These are phyloP conservation scores for Nitzschia sp. DNA, from an alignment of 108 stramenopile genomes.

Conservation along the genomic window DNA sequence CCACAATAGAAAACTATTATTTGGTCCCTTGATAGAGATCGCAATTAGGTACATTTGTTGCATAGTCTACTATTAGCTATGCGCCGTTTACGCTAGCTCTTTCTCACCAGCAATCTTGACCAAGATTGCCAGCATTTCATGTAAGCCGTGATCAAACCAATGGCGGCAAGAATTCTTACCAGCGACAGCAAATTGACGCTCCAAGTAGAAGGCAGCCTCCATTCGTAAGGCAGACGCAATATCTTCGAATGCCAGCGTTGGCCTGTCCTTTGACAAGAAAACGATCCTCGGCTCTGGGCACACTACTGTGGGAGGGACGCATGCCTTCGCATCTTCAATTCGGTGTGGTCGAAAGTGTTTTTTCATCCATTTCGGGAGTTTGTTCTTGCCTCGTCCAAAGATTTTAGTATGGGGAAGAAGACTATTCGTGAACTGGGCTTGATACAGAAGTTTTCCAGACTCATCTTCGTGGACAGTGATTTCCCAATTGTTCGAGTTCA, in stretches of 20 bases:
- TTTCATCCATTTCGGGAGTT: slow-evolving; percentile 42
- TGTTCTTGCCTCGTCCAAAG: slow-evolving; percentile 22
- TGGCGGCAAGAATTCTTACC: slow-evolving; percentile 2
- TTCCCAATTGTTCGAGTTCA: slow-evolving; percentile 5
- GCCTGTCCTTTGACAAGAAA: not conserved
- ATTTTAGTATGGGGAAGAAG: slow-evolving; percentile 1
- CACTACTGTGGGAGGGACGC: slow-evolving; percentile 29
- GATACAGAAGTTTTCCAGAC: slow-evolving; percentile 11
- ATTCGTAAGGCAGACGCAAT: slow-evolving; percentile 36
- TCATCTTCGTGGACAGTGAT: slow-evolving; percentile 7
- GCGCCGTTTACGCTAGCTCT: too few relatives aligned
- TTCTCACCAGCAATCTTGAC: too few relatives aligned
- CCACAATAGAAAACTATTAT: too few relatives aligned
- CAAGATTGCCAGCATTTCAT: slow-evolving; percentile 24
- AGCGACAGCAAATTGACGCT: slow-evolving; percentile 33
- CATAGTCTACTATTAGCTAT: too few relatives aligned
- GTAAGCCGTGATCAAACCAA: slow-evolving; percentile 33
- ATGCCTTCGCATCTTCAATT: slow-evolving; percentile 26
- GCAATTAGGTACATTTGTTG: too few relatives aligned
- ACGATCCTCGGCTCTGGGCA: not conserved
- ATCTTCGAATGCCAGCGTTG: slow-evolving; percentile 23
- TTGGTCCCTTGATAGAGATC: too few relatives aligned
- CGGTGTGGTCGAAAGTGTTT: slow-evolving; percentile 16
- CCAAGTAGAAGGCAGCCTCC: slow-evolving; percentile 53
- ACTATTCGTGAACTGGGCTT: slow-evolving; percentile 16